Conservation (phyloP, 225 moss, liverwort and hornwort genomes). For the Asterella californica region DNA sequence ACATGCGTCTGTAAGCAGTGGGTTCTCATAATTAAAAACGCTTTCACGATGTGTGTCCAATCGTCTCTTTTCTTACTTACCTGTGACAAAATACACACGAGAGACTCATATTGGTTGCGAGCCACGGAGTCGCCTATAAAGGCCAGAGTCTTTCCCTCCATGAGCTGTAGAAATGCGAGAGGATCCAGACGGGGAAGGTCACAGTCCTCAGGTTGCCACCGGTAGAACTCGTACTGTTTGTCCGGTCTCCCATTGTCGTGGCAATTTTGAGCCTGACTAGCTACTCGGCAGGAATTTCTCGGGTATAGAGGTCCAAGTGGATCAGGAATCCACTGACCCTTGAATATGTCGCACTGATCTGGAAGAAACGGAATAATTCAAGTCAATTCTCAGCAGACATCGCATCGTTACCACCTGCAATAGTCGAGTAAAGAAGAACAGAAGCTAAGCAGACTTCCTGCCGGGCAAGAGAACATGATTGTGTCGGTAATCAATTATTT, state of each 20-base stretch:
- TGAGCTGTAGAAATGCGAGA: constrained; percentile 58
- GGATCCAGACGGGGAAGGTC: constrained; percentile 65
- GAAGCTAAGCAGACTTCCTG: background rate
- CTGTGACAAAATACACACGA: constrained; percentile 75
- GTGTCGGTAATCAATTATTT: background rate
- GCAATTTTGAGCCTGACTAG: constrained; percentile 66
- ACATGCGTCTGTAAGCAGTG: background rate
- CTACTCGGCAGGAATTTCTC: constrained; percentile 50
- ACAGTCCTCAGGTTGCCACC: constrained; percentile 74
- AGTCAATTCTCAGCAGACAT: background rate
- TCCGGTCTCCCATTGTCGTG: constrained; percentile 73
- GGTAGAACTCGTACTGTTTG: constrained; percentile 56
- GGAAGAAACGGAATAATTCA: background rate
- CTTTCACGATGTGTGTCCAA: background rate
- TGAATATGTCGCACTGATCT: constrained; percentile 58
- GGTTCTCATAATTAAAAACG: background rate
- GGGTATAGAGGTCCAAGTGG: constrained; percentile 46
- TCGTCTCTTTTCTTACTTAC: constrained; percentile 26
- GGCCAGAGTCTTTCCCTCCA: constrained; percentile 79
- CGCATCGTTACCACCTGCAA: background rate
- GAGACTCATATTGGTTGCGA: constrained; percentile 86
- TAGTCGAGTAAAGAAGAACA: background rate
- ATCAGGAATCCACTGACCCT: constrained; percentile 62
- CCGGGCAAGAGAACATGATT: background rate
- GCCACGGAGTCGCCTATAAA: constrained; percentile 85